These are phyloP conservation scores for Fusarium torreyae DNA, from an alignment of 2,329 filamentous ascomycete genomes.

Conservation along the genomic window DNA sequence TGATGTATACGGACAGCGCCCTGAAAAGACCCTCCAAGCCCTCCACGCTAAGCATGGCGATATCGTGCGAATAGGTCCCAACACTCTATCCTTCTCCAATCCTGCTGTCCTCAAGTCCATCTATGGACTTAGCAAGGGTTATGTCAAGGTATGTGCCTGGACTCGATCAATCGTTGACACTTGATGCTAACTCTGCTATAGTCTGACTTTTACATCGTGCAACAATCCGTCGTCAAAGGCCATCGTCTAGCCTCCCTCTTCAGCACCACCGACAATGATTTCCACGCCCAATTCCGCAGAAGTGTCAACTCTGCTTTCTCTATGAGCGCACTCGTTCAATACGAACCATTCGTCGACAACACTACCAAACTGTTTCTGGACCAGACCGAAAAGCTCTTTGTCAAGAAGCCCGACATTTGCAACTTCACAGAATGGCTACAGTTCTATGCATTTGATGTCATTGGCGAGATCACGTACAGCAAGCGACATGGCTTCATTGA, in stretches of 20 bases:
- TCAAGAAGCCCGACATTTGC: conserved; percentile 54
- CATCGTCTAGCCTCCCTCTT: conserved; percentile 80
- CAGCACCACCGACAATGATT: conserved; percentile 81
- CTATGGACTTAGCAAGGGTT: conserved; percentile 87
- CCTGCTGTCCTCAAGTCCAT: conserved; percentile 81
- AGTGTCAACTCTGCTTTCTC: conserved; percentile 83
- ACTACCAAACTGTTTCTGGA: conserved; percentile 79
- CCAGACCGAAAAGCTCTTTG: conserved; percentile 71
- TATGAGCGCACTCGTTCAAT: conserved; percentile 83
- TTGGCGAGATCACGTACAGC: conserved; percentile 82
- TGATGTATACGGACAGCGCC: conserved; percentile 75
- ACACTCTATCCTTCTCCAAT: conserved; percentile 80
- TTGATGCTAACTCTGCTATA: conserved; percentile 49
- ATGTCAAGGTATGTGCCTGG: conserved; percentile 73
- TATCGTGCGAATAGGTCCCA: conserved; percentile 82
- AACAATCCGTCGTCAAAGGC: conserved; percentile 80
- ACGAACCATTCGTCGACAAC: conserved; percentile 85
- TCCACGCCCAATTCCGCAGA: conserved; percentile 81
- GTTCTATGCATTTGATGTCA: conserved; percentile 87
- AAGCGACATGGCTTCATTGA: conserved; percentile 84
- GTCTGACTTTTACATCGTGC: conserved; percentile 87
- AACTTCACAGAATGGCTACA: conserved; percentile 82
- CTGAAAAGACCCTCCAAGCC: conserved; percentile 76
- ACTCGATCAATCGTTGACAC: conserved; percentile 67
- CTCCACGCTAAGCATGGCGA: conserved; percentile 81